Percentiles rank a stretch among this genome's conserved stretches.
Conservation (phyloP, 495 filamentous ascomycete genomes). For the Trichocladium uniseriatum region DNA sequence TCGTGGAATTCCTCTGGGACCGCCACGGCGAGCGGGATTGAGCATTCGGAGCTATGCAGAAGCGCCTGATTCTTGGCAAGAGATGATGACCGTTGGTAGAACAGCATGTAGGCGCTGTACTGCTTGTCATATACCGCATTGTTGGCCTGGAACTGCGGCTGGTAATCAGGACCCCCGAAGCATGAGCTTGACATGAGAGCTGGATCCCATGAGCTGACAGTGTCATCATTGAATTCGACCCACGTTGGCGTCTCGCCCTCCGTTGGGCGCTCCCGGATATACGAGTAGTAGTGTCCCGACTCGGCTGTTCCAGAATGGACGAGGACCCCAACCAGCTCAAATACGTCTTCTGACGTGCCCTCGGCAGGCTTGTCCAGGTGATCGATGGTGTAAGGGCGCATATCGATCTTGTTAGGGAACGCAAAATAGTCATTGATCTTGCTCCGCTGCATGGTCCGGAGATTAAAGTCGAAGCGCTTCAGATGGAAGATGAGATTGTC, state of each 20-base stretch:
- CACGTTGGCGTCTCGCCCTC: conserved; percentile 46
- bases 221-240: conserved; percentile 91
- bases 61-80: conserved; percentile 43
- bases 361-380: conserved; percentile 60
- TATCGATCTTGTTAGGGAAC: conserved; percentile 78
- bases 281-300: conserved; percentile 96
- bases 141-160: conserved; percentile 35
- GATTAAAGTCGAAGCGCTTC: conserved; percentile 93
- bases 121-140: conserved; percentile 50
- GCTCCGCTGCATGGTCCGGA: conserved; percentile 69
- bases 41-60: conserved; percentile 20
- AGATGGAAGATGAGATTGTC: conserved; percentile 94
- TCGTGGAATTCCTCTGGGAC: conserved; percentile 48
- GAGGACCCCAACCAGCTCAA: conserved; percentile 85
- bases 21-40: conserved; percentile 46
- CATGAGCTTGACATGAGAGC: conserved; percentile 61
- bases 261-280: conserved; percentile 69
- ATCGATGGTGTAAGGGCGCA: conserved; percentile 82
- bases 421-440: conserved; percentile 96
- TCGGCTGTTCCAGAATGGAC: conserved; percentile 91
- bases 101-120: conserved; percentile 94
- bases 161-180: conserved; percentile 65
- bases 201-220: conserved; percentile 67
- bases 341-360: conserved; percentile 55
- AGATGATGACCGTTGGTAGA: conserved; percentile 77